Percentiles rank a stretch among this genome's conserved stretches.
phyloP scores from a whole-genome alignment of 257 asterid species.

The Primulina eburnea region DNA sequence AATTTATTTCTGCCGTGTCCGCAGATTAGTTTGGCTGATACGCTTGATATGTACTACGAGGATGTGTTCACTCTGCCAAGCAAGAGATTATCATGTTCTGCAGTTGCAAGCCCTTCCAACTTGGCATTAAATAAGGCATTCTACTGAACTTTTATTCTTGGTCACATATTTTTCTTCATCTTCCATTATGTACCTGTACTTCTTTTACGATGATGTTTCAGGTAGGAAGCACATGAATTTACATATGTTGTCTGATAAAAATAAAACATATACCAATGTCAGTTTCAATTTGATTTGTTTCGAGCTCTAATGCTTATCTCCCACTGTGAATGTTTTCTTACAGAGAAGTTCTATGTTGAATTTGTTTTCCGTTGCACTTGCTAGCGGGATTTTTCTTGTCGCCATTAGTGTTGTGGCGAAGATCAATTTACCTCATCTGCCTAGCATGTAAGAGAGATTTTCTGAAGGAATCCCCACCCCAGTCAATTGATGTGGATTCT shows the following conservation, averaged over 20 bases:
- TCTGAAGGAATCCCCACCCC: slow-evolving; percentile 35
- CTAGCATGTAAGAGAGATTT: slow-evolving; percentile 37
- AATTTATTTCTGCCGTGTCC: slow-evolving; percentile 17
- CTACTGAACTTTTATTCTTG: not conserved
- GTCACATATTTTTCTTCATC: no score
- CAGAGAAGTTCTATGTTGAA: slow-evolving; percentile 65
- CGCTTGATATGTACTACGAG: slow-evolving; percentile 84
- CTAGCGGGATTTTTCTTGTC: slow-evolving; percentile 63
- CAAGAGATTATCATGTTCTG: slow-evolving; percentile 52
- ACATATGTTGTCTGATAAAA: not conserved
- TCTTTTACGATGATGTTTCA: no score
- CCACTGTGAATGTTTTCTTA: slow-evolving; percentile 22
- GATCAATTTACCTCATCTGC: slow-evolving; percentile 42
- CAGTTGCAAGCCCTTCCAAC: slow-evolving; percentile 52
- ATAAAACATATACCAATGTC: not conserved
- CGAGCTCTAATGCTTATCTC: not conserved
- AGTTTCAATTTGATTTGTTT: slow-evolving; percentile 1
- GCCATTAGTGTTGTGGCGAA: slow-evolving; percentile 50
- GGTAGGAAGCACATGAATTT: not conserved
- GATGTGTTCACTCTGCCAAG: slow-evolving; percentile 76
- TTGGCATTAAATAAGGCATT: slow-evolving; percentile 50
- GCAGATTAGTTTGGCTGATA: slow-evolving; percentile 72
- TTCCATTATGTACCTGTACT: no score
- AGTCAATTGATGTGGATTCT: slow-evolving; percentile 31
- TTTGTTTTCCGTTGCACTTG: slow-evolving; percentile 44